Conservation (phyloP, 306 rosid species). For the Inga leiocalycina region DNA sequence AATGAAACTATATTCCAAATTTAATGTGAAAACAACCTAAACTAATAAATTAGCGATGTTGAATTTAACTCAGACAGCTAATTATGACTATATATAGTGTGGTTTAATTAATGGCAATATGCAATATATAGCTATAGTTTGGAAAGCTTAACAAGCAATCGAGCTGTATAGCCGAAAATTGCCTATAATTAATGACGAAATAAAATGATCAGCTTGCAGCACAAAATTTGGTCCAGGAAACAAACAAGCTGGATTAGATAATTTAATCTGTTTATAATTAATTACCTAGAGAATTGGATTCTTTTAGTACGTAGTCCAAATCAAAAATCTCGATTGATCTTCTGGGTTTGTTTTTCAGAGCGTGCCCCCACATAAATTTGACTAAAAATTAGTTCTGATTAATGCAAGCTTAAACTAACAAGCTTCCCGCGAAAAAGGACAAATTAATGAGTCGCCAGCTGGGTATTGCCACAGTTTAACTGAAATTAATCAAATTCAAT, state of each 20-base stretch:
- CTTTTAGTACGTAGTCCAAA: neutral
- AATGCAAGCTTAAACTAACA: conserved; percentile 15
- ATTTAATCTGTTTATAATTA: conserved; percentile 1
- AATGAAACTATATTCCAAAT: conserved; percentile 24
- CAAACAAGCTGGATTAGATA: conserved; percentile 33
- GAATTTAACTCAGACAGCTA: conserved; percentile 29
- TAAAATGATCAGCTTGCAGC: neutral
- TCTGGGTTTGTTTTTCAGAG: conserved; percentile 31
- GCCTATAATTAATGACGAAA: conserved; percentile 2
- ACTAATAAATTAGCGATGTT: conserved; percentile 2
- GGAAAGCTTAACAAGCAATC: neutral
- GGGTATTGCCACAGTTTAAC: neutral
- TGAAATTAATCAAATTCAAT: neutral
- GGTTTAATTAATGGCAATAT: conserved; percentile 5
- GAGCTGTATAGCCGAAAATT: neutral
- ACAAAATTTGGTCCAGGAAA: conserved; percentile 25
- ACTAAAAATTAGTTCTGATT: conserved; percentile 35
- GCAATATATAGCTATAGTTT: neutral
- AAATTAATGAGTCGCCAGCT: conserved; percentile 7
- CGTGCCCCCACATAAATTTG: conserved; percentile 43
- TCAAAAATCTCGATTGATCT: conserved; percentile 32
- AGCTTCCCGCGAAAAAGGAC: conserved; percentile 35
- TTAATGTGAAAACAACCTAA: conserved; percentile 3
- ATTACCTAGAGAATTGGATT: conserved; percentile 33
- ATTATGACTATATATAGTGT: conserved; percentile 1